Conservation (phyloP, 2,329 filamentous ascomycete species). For the Beauveria pseudobassiana region DNA sequence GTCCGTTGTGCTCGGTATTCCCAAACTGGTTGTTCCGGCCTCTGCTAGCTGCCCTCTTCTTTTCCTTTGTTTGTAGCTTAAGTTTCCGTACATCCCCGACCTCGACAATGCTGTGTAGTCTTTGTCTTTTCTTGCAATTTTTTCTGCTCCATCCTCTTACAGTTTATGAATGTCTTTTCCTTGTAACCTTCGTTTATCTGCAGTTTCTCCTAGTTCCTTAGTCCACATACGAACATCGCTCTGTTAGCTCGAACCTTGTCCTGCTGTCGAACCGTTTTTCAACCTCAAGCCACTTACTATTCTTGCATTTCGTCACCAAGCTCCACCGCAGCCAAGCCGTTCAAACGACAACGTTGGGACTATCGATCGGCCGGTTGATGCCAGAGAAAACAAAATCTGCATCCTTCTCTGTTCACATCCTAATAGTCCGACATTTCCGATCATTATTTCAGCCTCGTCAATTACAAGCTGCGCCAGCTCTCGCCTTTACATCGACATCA, state of each 20-base stretch:
- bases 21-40: background rate
- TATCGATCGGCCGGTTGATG: background rate
- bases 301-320: conserved; percentile 6
- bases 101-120: background rate
- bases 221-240: background rate
- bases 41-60: background rate
- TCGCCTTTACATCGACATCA: background rate
- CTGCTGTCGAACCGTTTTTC: background rate
- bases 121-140: background rate
- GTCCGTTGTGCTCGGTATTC: background rate
- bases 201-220: background rate
- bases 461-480: background rate
- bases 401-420: too few relatives aligned
- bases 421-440: background rate
- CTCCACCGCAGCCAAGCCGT: conserved; percentile 6
- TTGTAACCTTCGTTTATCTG: background rate
- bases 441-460: background rate
- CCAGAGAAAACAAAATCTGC: background rate
- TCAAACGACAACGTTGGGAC: background rate
- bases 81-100: background rate
- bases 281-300: background rate
- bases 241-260: background rate
- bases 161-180: background rate
- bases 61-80: background rate
- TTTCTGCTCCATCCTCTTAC: background rate